Evolutionary conservation across 2,329 filamentous ascomycete genomes (phyloP), one percentile per base, ranked within the genome.

Genomic region (Colletotrichum salicis): DNA sequence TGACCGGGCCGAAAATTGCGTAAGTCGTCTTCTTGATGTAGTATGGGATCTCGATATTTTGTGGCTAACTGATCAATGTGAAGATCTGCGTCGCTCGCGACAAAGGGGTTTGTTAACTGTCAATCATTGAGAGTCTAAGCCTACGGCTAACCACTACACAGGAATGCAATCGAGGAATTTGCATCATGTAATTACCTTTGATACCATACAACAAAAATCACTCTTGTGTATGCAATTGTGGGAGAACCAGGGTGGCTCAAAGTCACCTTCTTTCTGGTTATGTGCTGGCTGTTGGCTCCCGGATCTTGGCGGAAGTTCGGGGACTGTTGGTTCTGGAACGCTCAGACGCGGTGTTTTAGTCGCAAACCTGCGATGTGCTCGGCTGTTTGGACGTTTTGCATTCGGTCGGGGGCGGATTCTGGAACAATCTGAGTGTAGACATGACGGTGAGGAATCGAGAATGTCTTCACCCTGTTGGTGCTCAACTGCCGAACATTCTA

Each of bases 41-140:
- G 10, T 8, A 2, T 15, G 41, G 3, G 3, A 22, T n/a, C n/a
- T 48, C 0, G 19, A n/a, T 8, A 6, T 3, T n/a, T n/a, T n/a
- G 19, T n/a, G 41, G 41, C 41, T 48, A 48, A 48, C 19, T 10
- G n/a, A 19, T n/a, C 19, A 7, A n/a, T 48, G 7, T 4, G 41
- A n/a, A 48, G 41, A 48, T 48, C 19, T 48, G 41, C 19, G 41
- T 48, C 19, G 41, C 41, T 48, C 41, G 19, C 41, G 19, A 48
- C 19, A 48, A 48, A 48, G 41, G 41, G 41, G 41, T 48, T 48
- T 10, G 41, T 48, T 19, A n/a, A n/a, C 19, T 48, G 8, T 48
- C 19, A 0, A 22, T 4, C 4, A 48, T 4, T 3, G 7, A 10
- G 10, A 4, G n/a, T 3, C 3, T 1, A 19, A 22, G 41, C 19